Evolutionary conservation across 2,329 filamentous ascomycete genomes (phyloP), one percentile per base, ranked within the genome.

Genomic region (Amphichorda felina): DNA sequence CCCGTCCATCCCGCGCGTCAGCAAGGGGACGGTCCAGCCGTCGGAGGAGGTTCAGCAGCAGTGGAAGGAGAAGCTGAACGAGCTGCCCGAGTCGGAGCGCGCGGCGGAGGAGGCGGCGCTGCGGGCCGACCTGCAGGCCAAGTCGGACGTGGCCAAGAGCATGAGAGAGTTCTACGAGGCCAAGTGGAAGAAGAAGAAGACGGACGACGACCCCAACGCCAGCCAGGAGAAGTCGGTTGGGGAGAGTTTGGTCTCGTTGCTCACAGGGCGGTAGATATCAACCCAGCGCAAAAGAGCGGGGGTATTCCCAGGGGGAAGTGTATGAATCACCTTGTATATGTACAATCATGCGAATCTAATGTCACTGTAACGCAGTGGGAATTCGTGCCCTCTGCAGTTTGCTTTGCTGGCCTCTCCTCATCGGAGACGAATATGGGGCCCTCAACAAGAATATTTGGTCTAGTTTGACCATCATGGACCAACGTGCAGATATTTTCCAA

Each of bases 71-170:
- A 61, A 66, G 45, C 55, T 82, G 31, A 66, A 75, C 34, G 69
- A 75, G 45, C 56, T 79, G 34, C 65, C 66, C 4, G 69, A 69
- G 34, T 61, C 63, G 38, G 75, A 82, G 53, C 63, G 74, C 19
- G 62, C 64, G 30, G 54, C 77, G 14, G 79, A 85, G 53, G 70
- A 79, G 53, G 69, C 70, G 40, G 73, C 79, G 15, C 61, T 82
- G 41, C 64, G 67, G 39, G 76, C 73, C 6, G 77, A 85, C 58
- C 57, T 71, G 38, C 61, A 72, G 48, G 68, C 72, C 43, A 75
- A 76, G 50, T 56, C 67, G 33, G 68, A 79, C 45, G 64, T 83
- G 47, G 70, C 75, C 35, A 54, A 61, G 42, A 54, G 68, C 40
- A 58, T 84, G 41, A 59, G 70, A 45, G 60, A 63, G 33, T 52